Conservation (phyloP, 768 basidiomycete species). For the Boletus edulis region DNA sequence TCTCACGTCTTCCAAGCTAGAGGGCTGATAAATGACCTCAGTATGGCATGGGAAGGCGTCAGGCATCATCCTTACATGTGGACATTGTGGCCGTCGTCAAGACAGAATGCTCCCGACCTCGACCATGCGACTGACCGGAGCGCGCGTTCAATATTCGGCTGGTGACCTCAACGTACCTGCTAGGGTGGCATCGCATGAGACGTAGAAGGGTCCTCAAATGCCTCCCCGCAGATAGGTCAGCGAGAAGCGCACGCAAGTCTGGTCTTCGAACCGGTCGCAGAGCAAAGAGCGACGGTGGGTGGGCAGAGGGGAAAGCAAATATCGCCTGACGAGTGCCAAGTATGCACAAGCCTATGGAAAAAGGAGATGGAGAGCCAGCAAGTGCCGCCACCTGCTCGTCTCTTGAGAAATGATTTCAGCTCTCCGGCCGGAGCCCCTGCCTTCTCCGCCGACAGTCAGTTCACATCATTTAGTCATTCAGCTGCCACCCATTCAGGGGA, state of each 20-base stretch:
- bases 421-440: not conserved
- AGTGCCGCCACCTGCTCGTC: not conserved
- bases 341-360: not conserved
- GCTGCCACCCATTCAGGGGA: not conserved
- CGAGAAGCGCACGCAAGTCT: not conserved
- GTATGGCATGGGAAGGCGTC: not conserved
- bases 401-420: not conserved
- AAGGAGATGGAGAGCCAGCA: not conserved
- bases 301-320: not conserved
- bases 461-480: not conserved
- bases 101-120: not conserved
- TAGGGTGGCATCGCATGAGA: not conserved
- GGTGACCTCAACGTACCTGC: not conserved
- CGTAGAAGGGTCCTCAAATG: not conserved
- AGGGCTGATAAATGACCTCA: not conserved
- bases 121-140: not conserved
- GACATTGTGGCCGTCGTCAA: not conserved
- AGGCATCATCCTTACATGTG: not conserved
- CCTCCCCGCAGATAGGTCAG: not conserved
- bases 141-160: not conserved
- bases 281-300: not conserved
- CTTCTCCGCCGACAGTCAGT: conserved; percentile 2
- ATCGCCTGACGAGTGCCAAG: not conserved
- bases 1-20: not conserved
- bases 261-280: not conserved